Conservation (phyloP, 306 rosid species). For the Vigna mungo region DNA sequence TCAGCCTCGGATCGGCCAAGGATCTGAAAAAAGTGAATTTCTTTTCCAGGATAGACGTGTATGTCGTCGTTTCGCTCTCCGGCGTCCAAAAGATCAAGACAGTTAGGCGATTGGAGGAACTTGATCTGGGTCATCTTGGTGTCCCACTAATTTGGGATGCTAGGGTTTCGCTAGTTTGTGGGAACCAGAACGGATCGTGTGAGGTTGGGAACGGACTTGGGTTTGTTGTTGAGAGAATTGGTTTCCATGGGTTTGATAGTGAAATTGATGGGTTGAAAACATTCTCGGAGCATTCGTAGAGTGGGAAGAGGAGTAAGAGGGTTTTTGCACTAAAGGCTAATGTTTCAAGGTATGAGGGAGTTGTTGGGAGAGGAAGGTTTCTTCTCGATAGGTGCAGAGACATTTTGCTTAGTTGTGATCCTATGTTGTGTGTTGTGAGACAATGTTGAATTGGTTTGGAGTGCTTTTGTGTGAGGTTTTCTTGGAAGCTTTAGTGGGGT, state of each 20-base stretch:
- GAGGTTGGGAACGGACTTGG: slow-evolving; percentile 50
- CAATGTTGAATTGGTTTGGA: slow-evolving; percentile 28
- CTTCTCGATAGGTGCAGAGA: slow-evolving; percentile 57
- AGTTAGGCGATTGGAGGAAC: too few species aligned
- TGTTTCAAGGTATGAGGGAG: slow-evolving; percentile 37
- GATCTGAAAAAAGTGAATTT: too few species aligned
- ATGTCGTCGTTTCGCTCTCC: too few species aligned
- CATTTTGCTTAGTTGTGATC: slow-evolving; percentile 67
- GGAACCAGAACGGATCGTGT: slow-evolving; percentile 43
- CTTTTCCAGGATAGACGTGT: too few species aligned
- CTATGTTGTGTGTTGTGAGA: slow-evolving; percentile 49
- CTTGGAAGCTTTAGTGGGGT: too few species aligned
- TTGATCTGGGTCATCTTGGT: too few species aligned
- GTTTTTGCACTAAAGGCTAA: slow-evolving; percentile 60
- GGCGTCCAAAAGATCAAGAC: too few species aligned
- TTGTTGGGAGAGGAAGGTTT: slow-evolving; percentile 53
- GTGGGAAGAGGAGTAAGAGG: slow-evolving; percentile 57
- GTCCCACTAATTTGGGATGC: too few species aligned
- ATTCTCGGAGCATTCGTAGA: slow-evolving; percentile 55
- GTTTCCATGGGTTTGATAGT: slow-evolving; percentile 41
- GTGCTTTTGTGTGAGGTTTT: too few species aligned
- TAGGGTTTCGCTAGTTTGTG: slow-evolving; percentile 64
- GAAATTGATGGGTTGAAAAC: slow-evolving; percentile 30
- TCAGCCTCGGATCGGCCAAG: too few species aligned
- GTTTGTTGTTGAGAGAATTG: slow-evolving; percentile 56